Percentiles rank a stretch among this genome's conserved stretches.
Evolutionary conservation across 345 rosid species (phyloP).

Genomic region (Hibiscus mutabilis): DNA sequence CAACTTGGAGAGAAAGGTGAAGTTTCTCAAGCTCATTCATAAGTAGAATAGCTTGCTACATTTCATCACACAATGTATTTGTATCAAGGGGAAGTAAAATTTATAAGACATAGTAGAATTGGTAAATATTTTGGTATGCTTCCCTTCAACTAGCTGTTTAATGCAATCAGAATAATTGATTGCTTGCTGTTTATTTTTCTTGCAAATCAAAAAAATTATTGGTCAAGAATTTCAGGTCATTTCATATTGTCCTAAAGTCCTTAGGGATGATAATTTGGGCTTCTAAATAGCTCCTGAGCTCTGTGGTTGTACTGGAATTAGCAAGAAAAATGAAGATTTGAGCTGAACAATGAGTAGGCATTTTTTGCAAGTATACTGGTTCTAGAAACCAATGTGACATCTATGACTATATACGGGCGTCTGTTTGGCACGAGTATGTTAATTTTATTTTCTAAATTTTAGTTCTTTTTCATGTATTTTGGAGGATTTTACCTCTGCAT

Average conservation of each 20-base stretch:
- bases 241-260: neutral
- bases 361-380: no score
- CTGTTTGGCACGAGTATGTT: no score
- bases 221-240: neutral
- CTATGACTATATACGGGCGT: no score
- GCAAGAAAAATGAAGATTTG: no score
- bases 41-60: conserved; percentile 1
- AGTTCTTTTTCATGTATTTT: no score
- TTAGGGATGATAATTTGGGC: neutral
- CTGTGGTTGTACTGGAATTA: neutral
- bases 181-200: neutral
- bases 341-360: no score
- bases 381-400: no score
- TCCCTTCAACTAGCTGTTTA: neutral
- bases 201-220: neutral
- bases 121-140: neutral
- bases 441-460: no score
- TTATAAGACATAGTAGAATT: neutral
- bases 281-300: neutral
- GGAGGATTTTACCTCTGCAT: no score
- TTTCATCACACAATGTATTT: neutral
- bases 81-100: neutral
- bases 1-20: conserved; percentile 32
- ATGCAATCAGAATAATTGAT: neutral
- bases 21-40: conserved; percentile 44